Evolutionary conservation across 108 stramenopile genomes (phyloP), one percentile per base, ranked within the genome.

Genomic region (Fistulifera solaris): DNA sequence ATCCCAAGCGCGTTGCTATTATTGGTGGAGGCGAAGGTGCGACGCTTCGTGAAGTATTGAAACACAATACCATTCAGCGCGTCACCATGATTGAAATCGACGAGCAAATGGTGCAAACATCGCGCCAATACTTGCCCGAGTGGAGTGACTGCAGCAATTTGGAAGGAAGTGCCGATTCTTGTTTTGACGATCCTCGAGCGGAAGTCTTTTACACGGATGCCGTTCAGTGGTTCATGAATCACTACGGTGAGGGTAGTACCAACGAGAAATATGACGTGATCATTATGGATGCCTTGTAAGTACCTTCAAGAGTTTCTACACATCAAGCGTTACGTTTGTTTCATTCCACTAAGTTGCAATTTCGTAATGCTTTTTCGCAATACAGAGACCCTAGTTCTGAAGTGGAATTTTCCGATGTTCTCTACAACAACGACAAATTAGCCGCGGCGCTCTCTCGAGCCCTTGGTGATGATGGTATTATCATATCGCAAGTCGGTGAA

Each of bases 1-100:
- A 87, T 64, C 94, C 96, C 1, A 80, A 83, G 54, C 70, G 81
- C 11, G 94, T 98, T 16, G 87, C 83, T 19, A 93, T 98, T 43
- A 72, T 95, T 25, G 93, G 93, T 12, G 93, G 94, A 5, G 96
- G 95, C n/a, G 94, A 94, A 75, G 87, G 93, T 16, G 94, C 95
- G 2, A 90, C 96, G 15, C 62, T 94, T 7, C 75, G 96, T 17
- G 96, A 98, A 67, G 83, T 89, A 0, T 59, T 94, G 27, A 91
- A 92, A 60, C 89, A 96, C 72, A 75, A 76, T 12, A 72, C 81
- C 8, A 59, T 92, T 8, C 70, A 87, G n/a, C 21, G 52, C 38
- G 78, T 68, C 7, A 61, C 68, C 50, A 83, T 91, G 76, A 68
- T 87, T 52, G 89, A 92, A 48, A 87, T 91, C 54, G 89, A 91